phyloP scores from a whole-genome alignment of 2,329 filamentous ascomycete genomes.

The Aspergillus sp. region DNA sequence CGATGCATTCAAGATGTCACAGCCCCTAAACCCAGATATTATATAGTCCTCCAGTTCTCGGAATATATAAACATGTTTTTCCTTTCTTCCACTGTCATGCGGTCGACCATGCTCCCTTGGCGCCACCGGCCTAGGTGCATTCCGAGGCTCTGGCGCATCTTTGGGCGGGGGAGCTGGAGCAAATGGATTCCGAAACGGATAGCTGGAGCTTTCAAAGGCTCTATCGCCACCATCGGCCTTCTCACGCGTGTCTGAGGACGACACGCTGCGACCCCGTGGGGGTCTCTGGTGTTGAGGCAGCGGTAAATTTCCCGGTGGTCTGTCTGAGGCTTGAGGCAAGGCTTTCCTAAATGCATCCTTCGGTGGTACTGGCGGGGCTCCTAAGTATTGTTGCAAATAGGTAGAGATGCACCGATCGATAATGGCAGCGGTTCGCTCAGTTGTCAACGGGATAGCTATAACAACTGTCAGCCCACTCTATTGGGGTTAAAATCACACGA shows the following conservation, averaged over 20 bases:
- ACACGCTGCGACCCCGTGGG: conserved; percentile 28
- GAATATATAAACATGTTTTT: conserved; percentile 60
- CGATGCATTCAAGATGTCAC: conserved; percentile 72
- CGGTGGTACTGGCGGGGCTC: conserved; percentile 23
- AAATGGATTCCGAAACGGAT: conserved; percentile 16
- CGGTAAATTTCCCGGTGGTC: conserved; percentile 18
- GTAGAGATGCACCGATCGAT: conserved; percentile 55
- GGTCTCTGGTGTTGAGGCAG: conserved; percentile 17
- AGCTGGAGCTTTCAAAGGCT: conserved; percentile 15
- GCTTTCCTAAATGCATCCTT: conserved; percentile 13
- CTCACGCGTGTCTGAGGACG: conserved; percentile 24
- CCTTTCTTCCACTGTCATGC: conserved; percentile 40
- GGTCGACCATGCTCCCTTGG: conserved; percentile 19
- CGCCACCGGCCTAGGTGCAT: conserved; percentile 20
- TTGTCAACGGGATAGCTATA: conserved; percentile 53
- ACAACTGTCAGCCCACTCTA: background rate
- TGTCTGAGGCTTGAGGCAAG: background rate
- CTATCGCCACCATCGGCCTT: conserved; percentile 11
- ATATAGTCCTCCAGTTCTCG: conserved; percentile 77
- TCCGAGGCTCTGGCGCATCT: conserved; percentile 23
- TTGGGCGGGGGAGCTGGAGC: conserved; percentile 12
- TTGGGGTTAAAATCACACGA: background rate
- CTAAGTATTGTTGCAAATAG: conserved; percentile 48
- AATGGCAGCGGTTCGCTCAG: conserved; percentile 60
- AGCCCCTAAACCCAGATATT: conserved; percentile 64